A percentile compares a stretch with the other conserved stretches of the same genome.
phyloP scores from a whole-genome alignment of 2,329 filamentous ascomycete species.

The Monilinia fructigena region DNA sequence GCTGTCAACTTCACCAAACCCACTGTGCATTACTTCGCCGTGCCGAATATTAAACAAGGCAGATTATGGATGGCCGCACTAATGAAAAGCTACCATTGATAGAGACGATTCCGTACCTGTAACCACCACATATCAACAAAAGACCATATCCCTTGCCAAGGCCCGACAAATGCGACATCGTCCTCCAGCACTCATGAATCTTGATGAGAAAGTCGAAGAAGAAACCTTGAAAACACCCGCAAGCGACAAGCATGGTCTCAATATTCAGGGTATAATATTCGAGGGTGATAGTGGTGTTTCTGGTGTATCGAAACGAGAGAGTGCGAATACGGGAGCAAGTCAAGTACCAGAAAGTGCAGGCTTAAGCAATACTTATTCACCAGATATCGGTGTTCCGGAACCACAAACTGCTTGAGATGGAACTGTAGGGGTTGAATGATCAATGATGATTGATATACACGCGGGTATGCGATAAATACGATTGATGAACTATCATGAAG shows the following conservation, averaged over 20 bases:
- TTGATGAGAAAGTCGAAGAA: constrained; percentile 49
- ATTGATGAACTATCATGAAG: neutral
- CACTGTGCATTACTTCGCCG: constrained; percentile 95
- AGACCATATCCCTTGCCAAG: constrained; percentile 90
- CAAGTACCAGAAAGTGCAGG: constrained; percentile 9
- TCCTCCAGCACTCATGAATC: constrained; percentile 81
- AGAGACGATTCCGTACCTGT: constrained; percentile 77
- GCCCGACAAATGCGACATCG: constrained; percentile 84
- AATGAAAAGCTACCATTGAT: constrained; percentile 99
- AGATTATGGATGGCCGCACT: constrained; percentile 97
- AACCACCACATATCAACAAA: constrained; percentile 92
- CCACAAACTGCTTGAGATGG: constrained; percentile 31
- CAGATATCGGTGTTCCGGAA: constrained; percentile 20
- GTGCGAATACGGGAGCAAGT: constrained; percentile 16
- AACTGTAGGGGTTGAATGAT: neutral
- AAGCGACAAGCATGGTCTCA: constrained; percentile 39
- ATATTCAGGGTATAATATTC: constrained; percentile 40
- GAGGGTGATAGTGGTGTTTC: constrained; percentile 41
- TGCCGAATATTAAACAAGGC: constrained; percentile 84
- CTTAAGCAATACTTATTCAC: constrained; percentile 16
- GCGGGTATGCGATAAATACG: neutral
- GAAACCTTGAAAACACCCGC: constrained; percentile 36
- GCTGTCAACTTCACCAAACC: constrained; percentile 98
- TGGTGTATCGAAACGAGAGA: constrained; percentile 36
- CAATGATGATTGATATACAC: constrained; percentile 1